Base-by-base conservation (phyloP, 169 alveolate species). In the Plasmodium relictum region DNA sequence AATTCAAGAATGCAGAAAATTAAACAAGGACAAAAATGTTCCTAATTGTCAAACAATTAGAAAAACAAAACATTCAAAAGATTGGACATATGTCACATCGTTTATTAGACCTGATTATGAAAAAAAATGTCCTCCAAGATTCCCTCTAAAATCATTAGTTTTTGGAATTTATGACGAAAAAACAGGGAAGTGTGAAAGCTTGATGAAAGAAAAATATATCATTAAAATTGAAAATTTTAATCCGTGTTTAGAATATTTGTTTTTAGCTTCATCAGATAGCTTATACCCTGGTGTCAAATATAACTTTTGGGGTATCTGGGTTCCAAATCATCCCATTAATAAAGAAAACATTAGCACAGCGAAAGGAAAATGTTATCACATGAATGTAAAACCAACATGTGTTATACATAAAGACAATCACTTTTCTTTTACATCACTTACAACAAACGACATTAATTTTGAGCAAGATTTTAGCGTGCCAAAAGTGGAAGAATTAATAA, bases 61-160 rank as follows among this genome's bases (percentile, higher is more conserved):
- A 66, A 80, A 80, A 68, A 50, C 83, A 41, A 12, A 2, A 26
- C 3, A 18, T 50, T 37, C 73, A 6, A 80, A 80, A 70, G 83
- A 80, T 61, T 80, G 90, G 90, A 80, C 90, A 16, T 80, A 65
- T 80, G 83, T 80, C 2, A 52, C 83, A 3, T 80, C 90, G 52
- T 80, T 80, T 54, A 68, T 80, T 41, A 80, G 90, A 48, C 90
- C 90, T 66, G 90, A 80, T 54, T 80, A 80, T 80, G 90, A 80
- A 80, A 74, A 66, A 56, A 80, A 80, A 68, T 80, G 90, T 26
- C 90, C 90, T n/a, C 83, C 90, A 18, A 39, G 90, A 37, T 80
- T 50, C 48, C 90, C 90, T 39, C 61, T 80, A 16, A 80, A 80
- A 37, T 52, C 61, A n/a, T 50, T 50, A 66, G 52, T 54, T 66